Base-by-base conservation (phyloP, 306 rosid species). In the Inga leiocalycina region DNA sequence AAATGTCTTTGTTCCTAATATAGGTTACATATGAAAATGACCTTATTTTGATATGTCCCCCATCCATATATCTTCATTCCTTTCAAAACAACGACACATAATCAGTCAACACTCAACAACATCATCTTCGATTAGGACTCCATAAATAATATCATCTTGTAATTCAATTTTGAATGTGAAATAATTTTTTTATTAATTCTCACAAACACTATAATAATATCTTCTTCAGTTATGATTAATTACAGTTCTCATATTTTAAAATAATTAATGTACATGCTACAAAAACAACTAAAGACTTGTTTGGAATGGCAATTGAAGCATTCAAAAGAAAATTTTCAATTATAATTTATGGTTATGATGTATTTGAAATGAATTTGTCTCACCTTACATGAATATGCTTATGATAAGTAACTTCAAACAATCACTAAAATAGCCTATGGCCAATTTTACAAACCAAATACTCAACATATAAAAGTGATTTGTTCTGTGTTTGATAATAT, bases 331-430 rank as follows among this genome's bases (percentile, higher is more conserved):
- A 6, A 6, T 39, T 39, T 39, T 37, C 6, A 37, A 37, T 37
- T 3, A 0, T 37, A 0, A 37, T 37, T 37, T 37, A 37, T 4
- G 4, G 39, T 37, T 37, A 37, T 39, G 1, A 6, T 0, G 8
- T 39, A 39, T 39, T 0, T 6, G 1, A 0, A 39, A 39, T 1
- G 8, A 6, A 0, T 5, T 39, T 39, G 0, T 39, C 8, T 1
- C 1, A 0, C 0, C 8, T 39, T 6, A 1, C 43, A 39, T 1
- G 0, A 39, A 5, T 5, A 1, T 39, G 1, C 43, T 0, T 39
- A 6, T 6, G 1, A 39, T 39, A 39, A 39, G 8, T 39, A 39
- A 6, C 43, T 39, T 0, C 43, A 39, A 37, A 39, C 43, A 39
- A 39, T 39, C 1, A 39, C 8, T 5, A 49, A 12, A 49, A 4